Evolutionary conservation across 2,329 filamentous ascomycete genomes (phyloP).

Genomic region (Aspergillus viridinutans): DNA sequence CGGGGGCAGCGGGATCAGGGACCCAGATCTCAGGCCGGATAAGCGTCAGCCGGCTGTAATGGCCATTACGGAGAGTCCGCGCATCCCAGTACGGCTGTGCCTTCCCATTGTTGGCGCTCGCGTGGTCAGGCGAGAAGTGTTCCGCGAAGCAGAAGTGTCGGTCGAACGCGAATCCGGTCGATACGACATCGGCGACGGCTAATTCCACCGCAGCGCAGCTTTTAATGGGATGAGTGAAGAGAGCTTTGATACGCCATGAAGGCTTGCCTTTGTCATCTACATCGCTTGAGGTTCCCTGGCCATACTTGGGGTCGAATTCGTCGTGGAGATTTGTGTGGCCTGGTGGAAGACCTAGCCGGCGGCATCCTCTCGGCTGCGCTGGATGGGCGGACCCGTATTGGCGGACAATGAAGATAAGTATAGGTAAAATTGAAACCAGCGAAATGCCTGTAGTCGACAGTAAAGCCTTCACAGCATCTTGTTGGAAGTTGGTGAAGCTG

Average conservation of each 20-base stretch:
- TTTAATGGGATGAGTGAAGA: constrained; percentile 80
- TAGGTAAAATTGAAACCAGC: constrained; percentile 6
- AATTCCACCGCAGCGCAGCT: constrained; percentile 76
- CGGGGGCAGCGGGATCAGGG: constrained; percentile 44
- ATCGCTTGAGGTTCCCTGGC: constrained; percentile 27
- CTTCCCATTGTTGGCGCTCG: background rate
- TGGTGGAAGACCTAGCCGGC: constrained; percentile 47
- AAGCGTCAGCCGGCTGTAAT: constrained; percentile 61
- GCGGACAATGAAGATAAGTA: constrained; percentile 4
- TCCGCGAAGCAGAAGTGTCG: constrained; percentile 80
- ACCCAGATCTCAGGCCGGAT: constrained; percentile 62
- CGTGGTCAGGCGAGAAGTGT: constrained; percentile 35
- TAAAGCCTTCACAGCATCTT: constrained; percentile 2
- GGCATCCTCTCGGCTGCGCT: constrained; percentile 44
- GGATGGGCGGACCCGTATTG: constrained; percentile 2
- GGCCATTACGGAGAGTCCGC: constrained; percentile 41
- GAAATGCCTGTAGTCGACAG: background rate
- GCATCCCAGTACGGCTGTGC: constrained; percentile 41
- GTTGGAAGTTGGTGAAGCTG: background rate
- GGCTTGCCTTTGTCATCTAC: constrained; percentile 32
- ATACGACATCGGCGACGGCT: constrained; percentile 57
- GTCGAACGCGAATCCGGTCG: constrained; percentile 72
- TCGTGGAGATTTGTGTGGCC: constrained; percentile 52
- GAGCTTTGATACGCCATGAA: constrained; percentile 57
- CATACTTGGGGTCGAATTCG: constrained; percentile 52